A percentile compares a stretch with the other conserved stretches of the same genome.
phyloP scores from a whole-genome alignment of 768 basidiomycete genomes.

The Mycena leptocephala region DNA sequence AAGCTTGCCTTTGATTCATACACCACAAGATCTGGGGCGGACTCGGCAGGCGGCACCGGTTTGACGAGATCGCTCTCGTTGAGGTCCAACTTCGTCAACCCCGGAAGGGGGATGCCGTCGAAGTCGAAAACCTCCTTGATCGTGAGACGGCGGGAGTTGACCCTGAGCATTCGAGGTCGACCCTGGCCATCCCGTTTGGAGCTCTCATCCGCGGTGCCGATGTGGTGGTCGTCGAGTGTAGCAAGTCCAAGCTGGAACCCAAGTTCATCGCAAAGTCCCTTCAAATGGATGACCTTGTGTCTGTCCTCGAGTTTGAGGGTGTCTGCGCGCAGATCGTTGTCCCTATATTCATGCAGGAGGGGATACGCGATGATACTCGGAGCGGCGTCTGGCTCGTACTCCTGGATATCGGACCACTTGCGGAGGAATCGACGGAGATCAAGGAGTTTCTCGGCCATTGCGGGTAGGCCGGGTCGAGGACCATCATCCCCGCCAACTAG shows the following conservation, averaged over 20 bases:
- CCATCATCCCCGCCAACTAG: conserved; percentile 24
- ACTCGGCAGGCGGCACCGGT: conserved; percentile 16
- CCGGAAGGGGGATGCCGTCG: conserved; percentile 29
- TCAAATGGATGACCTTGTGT: conserved; percentile 36
- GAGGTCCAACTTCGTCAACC: conserved; percentile 32
- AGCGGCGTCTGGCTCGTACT: conserved; percentile 30
- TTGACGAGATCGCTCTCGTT: conserved; percentile 27
- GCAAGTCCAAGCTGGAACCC: conserved; percentile 37
- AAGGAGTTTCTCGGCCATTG: conserved; percentile 32
- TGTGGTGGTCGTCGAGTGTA: conserved; percentile 36
- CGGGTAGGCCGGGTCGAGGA: conserved; percentile 24
- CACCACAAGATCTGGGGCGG: conserved; percentile 36
- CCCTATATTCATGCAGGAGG: conserved; percentile 31
- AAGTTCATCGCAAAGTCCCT: conserved; percentile 31
- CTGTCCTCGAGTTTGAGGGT: conserved; percentile 34
- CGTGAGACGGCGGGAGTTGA: conserved; percentile 33
- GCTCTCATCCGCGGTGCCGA: conserved; percentile 33
- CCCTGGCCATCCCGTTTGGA: conserved; percentile 30
- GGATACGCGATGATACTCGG: conserved; percentile 35
- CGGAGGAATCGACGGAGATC: conserved; percentile 34
- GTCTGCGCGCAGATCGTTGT: conserved; percentile 35
- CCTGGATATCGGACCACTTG: conserved; percentile 36
- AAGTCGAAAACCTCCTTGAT: conserved; percentile 39
- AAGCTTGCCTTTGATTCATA: conserved; percentile 31
- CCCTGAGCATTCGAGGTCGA: conserved; percentile 31